These are phyloP conservation scores for Daldinia loculata DNA, from an alignment of 495 filamentous ascomycete species.

Conservation along the genomic window DNA sequence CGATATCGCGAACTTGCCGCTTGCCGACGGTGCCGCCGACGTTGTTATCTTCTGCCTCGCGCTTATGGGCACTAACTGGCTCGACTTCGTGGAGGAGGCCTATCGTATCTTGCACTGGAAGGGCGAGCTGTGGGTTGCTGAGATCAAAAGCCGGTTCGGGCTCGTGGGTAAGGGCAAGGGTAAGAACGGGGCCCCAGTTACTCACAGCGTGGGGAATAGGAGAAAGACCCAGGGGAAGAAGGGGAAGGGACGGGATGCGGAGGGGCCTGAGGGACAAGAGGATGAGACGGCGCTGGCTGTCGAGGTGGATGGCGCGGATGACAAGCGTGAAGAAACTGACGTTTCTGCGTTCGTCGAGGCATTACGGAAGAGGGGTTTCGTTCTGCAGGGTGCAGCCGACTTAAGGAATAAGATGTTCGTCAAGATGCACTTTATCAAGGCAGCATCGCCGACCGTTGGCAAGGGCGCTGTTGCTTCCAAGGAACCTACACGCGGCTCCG, in stretches of 20 bases:
- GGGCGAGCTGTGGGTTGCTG: slow-evolving; percentile 94
- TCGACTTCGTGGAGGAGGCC: slow-evolving; percentile 94
- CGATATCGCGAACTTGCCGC: slow-evolving; percentile 84
- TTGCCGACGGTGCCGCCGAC: slow-evolving; percentile 76
- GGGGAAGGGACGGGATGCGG: slow-evolving; percentile 56
- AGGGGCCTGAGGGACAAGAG: slow-evolving; percentile 52
- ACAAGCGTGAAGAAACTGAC: slow-evolving; percentile 73
- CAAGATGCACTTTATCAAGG: slow-evolving; percentile 91
- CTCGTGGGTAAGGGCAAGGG: slow-evolving; percentile 58
- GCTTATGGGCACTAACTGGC: slow-evolving; percentile 98
- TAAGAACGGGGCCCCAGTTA: slow-evolving; percentile 63
- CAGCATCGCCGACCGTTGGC: slow-evolving; percentile 69
- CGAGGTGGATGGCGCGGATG: slow-evolving; percentile 61
- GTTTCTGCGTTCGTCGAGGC: slow-evolving; percentile 90
- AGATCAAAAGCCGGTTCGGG: slow-evolving; percentile 92
- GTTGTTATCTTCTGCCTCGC: slow-evolving; percentile 93
- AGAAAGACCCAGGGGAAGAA: slow-evolving; percentile 62
- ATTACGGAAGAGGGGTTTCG: slow-evolving; percentile 78
- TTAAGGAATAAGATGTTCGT: slow-evolving; percentile 98
- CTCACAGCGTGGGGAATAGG: slow-evolving; percentile 69
- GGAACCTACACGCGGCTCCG: slow-evolving; percentile 49
- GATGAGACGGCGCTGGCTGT: slow-evolving; percentile 60
- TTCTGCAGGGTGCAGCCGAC: slow-evolving; percentile 71
- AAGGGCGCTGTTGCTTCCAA: slow-evolving; percentile 63
- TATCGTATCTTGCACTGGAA: slow-evolving; percentile 87